Evolutionary conservation across 768 basidiomycete species (phyloP), one percentile per base, ranked within the genome.

Genomic region (Boletus reticuloceps): DNA sequence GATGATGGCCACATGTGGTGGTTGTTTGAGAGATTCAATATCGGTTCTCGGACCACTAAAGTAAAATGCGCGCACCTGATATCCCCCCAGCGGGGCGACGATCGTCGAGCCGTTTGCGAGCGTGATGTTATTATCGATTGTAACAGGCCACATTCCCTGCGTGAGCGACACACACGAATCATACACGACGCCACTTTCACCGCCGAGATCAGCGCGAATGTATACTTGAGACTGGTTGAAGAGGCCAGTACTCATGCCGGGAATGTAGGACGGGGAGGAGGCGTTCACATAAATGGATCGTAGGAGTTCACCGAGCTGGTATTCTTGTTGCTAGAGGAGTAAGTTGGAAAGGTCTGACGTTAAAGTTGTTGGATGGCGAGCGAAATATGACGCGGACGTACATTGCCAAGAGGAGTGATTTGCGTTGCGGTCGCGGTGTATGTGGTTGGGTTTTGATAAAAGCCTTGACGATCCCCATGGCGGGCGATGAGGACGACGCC

Each of bases 371-470:
- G 16, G 22, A 22, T 22, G 22, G 22, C 27, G 34, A 39, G 16
- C 31, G 8, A 2, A 5, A 37, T 9, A 20, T 29, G 34, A 36
- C 11, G 40, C 37, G 12, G n/a, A 67, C 74, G 46, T 66, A 86
- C 86, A 63, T 80, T 83, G 49, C 86, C 86, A 25, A 88, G 72
- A n/a, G 86, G 81, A 5, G 86, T 88, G 47, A 88, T 79, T n/a
- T 74, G 65, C 2, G 86, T 87, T 38, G 70, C 68, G 9, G 79
- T 79, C 8, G 84, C 75, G 17, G 77, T 75, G 64, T 88, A 87
- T 2, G 80, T 80, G 3, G 68, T 72, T 9, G 84, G 83, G 62
- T 75, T 69, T 66, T 88, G 86, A 67, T 86, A 88, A 63, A 88
- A 88, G 0, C 83, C 85, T 68, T 72, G 70, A 38, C 84, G 81